Conservation (phyloP, 768 basidiomycete genomes). For the Tulasnella sp. region DNA sequence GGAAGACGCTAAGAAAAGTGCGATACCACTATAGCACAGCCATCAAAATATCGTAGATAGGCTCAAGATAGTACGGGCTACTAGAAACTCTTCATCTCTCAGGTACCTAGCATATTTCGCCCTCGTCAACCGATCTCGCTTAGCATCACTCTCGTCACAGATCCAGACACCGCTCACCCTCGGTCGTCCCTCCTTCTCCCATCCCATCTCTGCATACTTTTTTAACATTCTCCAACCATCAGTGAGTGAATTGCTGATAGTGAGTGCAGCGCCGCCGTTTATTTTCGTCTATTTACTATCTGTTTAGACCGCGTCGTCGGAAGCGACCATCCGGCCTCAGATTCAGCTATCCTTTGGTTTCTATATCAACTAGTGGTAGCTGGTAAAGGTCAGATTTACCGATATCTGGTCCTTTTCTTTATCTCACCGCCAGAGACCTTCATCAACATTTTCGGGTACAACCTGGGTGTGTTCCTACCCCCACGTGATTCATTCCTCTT, state of each 20-base stretch:
- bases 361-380: neutral
- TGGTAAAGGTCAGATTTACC: neutral
- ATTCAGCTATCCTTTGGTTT: neutral
- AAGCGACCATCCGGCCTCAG: neutral
- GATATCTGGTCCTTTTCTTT: neutral
- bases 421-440: neutral
- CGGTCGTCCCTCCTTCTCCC: neutral
- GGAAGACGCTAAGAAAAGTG: neutral
- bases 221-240: neutral
- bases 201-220: neutral
- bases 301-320: constrained; percentile 13
- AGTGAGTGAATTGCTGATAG: neutral
- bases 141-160: neutral
- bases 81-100: neutral
- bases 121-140: neutral
- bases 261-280: constrained; percentile 6
- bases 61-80: neutral
- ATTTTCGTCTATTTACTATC: constrained; percentile 20
- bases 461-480: neutral
- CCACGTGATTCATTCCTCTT: constrained; percentile 6
- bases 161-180: neutral
- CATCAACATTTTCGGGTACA: neutral
- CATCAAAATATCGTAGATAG: neutral
- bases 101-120: neutral
- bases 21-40: neutral